Percentiles rank a stretch among this genome's conserved stretches.
These are phyloP conservation scores for Cephalotrichum gorgonifer DNA, from an alignment of 2,329 filamentous ascomycete species.

Conservation along the genomic window DNA sequence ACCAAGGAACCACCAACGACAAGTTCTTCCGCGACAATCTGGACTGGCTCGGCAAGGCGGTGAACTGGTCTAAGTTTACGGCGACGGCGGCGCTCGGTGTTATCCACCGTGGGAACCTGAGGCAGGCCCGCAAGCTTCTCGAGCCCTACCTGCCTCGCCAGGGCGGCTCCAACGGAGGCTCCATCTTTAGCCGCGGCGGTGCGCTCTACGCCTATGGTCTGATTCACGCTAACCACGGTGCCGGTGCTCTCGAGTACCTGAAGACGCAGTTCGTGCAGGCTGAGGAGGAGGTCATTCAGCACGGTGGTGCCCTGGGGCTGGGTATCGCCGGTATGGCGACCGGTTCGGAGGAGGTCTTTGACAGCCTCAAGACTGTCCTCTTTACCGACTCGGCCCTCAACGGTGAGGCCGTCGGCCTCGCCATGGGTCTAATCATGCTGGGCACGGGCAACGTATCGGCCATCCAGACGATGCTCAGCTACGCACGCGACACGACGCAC, in stretches of 20 bases:
- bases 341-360: constrained; percentile 80
- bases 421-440: constrained; percentile 97
- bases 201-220: constrained; percentile 91
- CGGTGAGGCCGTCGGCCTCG: constrained; percentile 87
- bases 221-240: constrained; percentile 95
- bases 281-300: constrained; percentile 88
- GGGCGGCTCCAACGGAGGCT: constrained; percentile 65
- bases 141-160: constrained; percentile 87
- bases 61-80: constrained; percentile 99
- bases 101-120: constrained; percentile 90
- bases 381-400: constrained; percentile 94
- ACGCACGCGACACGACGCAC: constrained; percentile 94
- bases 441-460: constrained; percentile 94
- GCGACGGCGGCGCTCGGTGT: constrained; percentile 93
- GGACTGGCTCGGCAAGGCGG: constrained; percentile 95
- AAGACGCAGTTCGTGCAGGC: constrained; percentile 64
- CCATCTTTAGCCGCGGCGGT: constrained; percentile 90
- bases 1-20: constrained; percentile 94
- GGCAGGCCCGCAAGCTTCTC: constrained; percentile 83
- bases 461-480: constrained; percentile 92
- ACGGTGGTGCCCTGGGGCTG: constrained; percentile 87
- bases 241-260: constrained; percentile 75
- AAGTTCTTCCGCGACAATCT: constrained; percentile 98
- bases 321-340: constrained; percentile 98
- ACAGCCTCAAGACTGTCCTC: constrained; percentile 78